phyloP scores from a whole-genome alignment of 805 yeast species.

The Suhomyces vadensis region DNA sequence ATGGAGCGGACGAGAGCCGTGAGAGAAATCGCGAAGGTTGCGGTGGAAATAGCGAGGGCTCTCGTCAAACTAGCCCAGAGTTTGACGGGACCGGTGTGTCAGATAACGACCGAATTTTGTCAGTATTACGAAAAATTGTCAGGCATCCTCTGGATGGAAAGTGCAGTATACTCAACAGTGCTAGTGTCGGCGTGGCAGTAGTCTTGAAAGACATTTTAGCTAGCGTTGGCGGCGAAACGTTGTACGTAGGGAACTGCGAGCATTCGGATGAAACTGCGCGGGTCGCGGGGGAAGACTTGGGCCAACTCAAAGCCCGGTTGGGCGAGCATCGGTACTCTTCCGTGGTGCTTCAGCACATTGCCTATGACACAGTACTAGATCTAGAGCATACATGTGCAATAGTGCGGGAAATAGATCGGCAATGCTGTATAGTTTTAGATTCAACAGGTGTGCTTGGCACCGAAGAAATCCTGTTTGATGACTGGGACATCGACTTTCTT shows the following conservation, averaged over 20 bases:
- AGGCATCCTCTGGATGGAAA: background rate
- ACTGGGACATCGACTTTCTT: conserved; percentile 17
- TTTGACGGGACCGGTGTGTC: too few species aligned
- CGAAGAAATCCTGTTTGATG: conserved; percentile 16
- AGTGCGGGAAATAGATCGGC: background rate
- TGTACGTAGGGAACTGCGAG: too few species aligned
- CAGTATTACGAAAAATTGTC: background rate
- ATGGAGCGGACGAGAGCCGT: too few species aligned
- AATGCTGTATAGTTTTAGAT: conserved; percentile 2
- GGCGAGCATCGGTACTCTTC: conserved; percentile 1
- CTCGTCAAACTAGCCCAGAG: too few species aligned
- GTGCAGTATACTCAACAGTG: background rate
- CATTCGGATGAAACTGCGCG: background rate
- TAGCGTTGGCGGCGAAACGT: background rate
- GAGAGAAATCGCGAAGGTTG: background rate
- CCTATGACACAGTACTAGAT: background rate
- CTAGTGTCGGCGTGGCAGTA: background rate
- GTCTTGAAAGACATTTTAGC: conserved; percentile 1
- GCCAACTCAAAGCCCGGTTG: background rate
- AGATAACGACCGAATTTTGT: background rate
- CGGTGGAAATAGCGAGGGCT: too few species aligned
- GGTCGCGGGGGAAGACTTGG: conserved; percentile 1
- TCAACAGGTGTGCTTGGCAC: conserved; percentile 13
- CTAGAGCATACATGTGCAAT: background rate
- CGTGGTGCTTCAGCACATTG: background rate